A percentile compares a stretch with the other conserved stretches of the same genome.
phyloP scores from a whole-genome alignment of 1,284 basidiomycete species.

The Moesziomyces aphidis region DNA sequence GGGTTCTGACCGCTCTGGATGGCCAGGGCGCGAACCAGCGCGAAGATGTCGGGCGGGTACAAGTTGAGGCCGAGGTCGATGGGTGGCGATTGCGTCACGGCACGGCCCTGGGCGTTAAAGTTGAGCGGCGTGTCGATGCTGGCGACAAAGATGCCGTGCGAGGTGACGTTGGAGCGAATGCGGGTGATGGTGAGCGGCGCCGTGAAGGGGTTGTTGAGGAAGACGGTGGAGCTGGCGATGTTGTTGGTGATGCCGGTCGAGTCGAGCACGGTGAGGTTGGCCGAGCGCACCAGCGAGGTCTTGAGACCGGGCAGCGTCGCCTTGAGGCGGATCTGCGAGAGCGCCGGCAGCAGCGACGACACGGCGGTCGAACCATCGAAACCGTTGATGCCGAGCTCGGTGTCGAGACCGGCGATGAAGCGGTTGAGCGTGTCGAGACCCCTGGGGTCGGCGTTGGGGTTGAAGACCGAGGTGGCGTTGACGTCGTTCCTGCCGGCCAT shows the following conservation, averaged over 20 bases:
- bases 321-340: conserved; percentile 75
- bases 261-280: conserved; percentile 74
- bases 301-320: conserved; percentile 76
- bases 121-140: conserved; percentile 74
- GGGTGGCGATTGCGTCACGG: conserved; percentile 74
- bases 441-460: conserved; percentile 76
- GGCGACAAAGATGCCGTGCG: conserved; percentile 77
- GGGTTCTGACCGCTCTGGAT: conserved; percentile 76
- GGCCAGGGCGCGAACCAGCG: conserved; percentile 77
- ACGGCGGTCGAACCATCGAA: conserved; percentile 76
- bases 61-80: conserved; percentile 78
- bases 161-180: conserved; percentile 76
- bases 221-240: conserved; percentile 77
- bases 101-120: conserved; percentile 74
- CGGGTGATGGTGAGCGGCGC: conserved; percentile 74
- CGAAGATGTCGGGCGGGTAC: conserved; percentile 79
- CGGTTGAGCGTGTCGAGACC: conserved; percentile 77
- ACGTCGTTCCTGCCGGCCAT: conserved; percentile 60
- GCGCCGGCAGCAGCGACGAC: conserved; percentile 75
- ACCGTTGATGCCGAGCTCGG: conserved; percentile 69
- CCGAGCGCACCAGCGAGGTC: conserved; percentile 73
- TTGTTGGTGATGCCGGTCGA: conserved; percentile 77
- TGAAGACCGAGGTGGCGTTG: conserved; percentile 59
- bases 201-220: conserved; percentile 78
- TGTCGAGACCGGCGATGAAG: conserved; percentile 74